Evolutionary conservation across 2,329 filamentous ascomycete species (phyloP).

Genomic region (Aquanectria penicillioides): DNA sequence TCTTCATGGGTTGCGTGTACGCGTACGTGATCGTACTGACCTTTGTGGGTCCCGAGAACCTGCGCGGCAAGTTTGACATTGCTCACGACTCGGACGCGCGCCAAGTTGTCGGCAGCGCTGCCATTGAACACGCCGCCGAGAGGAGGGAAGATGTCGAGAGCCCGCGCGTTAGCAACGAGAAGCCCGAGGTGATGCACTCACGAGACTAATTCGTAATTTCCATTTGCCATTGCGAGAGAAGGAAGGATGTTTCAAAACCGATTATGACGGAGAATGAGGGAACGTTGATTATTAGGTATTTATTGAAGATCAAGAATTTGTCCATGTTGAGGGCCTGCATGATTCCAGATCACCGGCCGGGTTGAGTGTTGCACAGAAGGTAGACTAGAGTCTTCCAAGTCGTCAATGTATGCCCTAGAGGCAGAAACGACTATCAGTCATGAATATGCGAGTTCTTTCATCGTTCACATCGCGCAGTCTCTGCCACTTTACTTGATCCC

Average conservation of each 20-base stretch:
- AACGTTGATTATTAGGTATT: not conserved
- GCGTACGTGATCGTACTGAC: slow-evolving; percentile 70
- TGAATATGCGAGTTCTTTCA: no score
- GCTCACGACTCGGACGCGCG: slow-evolving; percentile 59
- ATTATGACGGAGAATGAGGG: not conserved
- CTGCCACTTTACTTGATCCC: no score
- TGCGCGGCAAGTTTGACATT: slow-evolving; percentile 62
- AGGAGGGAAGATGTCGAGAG: slow-evolving; percentile 32
- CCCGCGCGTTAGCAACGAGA: slow-evolving; percentile 19
- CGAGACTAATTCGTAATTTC: no score
- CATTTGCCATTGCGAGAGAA: not conserved
- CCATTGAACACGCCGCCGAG: slow-evolving; percentile 33
- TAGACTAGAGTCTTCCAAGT: no score
- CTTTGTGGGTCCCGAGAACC: slow-evolving; percentile 68
- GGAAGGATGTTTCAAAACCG: not conserved
- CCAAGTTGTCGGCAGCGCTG: slow-evolving; percentile 55
- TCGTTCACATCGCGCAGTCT: no score
- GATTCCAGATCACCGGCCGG: no score
- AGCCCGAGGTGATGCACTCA: slow-evolving; percentile 21
- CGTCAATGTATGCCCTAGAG: no score
- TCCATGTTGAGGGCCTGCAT: no score
- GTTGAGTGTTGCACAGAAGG: no score
- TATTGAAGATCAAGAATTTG: no score
- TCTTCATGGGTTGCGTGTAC: slow-evolving; percentile 90
- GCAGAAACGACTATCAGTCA: no score